Conservation (phyloP, 148 eudicot genomes). For the Euryodendron excelsum region DNA sequence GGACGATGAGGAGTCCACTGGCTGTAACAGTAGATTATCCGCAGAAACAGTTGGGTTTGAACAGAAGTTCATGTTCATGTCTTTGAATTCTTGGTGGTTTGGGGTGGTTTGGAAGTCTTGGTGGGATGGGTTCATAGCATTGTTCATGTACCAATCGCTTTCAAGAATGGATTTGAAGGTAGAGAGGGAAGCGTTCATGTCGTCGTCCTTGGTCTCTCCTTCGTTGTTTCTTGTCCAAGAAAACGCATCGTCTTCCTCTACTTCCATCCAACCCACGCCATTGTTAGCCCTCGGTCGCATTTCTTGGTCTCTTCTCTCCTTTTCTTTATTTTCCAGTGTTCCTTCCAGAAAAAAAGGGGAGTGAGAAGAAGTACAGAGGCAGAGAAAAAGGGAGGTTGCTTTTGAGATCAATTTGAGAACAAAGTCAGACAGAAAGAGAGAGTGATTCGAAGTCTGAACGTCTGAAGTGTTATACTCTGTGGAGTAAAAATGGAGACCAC, state of each 20-base stretch:
- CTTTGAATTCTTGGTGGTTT: slow-evolving; percentile 12
- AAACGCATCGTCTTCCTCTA: slow-evolving; percentile 36
- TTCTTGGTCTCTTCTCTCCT: not conserved
- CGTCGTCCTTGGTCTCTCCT: slow-evolving; percentile 5
- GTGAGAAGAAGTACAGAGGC: not conserved
- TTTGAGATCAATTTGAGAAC: not conserved
- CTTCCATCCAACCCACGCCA: slow-evolving; percentile 44
- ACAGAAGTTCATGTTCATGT: not conserved
- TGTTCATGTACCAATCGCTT: slow-evolving; percentile 32
- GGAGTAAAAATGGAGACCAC: no score
- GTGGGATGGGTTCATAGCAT: slow-evolving; percentile 18
- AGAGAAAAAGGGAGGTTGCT: slow-evolving; percentile 7
- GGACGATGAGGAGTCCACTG: slow-evolving; percentile 25
- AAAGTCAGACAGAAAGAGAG: no score
- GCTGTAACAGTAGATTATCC: slow-evolving; percentile 15
- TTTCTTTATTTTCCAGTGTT: not conserved
- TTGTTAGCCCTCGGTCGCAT: slow-evolving; percentile 41
- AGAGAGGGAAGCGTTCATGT: slow-evolving; percentile 22
- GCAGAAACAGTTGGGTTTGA: not conserved
- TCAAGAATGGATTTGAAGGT: slow-evolving; percentile 40
- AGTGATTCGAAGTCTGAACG: no score
- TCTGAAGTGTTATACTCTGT: no score
- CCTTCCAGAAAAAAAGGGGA: not conserved
- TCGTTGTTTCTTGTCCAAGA: slow-evolving; percentile 29
- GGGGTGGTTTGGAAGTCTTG: not conserved